Base-by-base conservation (phyloP, 805 yeast genomes). In the Starmera quercuum region DNA sequence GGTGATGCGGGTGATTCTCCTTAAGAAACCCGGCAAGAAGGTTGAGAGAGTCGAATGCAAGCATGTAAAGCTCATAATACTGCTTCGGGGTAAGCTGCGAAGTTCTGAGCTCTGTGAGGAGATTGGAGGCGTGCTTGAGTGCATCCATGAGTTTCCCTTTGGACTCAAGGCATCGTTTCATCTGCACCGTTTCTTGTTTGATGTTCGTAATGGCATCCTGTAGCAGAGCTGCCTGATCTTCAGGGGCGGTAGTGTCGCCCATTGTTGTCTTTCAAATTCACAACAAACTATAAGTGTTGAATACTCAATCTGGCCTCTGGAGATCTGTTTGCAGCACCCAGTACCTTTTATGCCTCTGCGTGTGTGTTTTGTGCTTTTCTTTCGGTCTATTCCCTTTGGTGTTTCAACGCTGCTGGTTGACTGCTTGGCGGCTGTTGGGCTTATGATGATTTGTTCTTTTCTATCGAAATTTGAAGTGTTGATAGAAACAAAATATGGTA, bases 51-150 rank as follows among this genome's bases (percentile, higher is more conserved):
- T 92, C 97, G 49, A 78, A 88, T 2, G 83, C 79, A 30, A 81
- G 66, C 42, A 83, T 81, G 61, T 90, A 92, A 29, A 92, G 61
- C 57, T 88, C 97, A 56, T 92, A 92, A 66, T 92, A 92, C 56
- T 84, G 88, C 53, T 87, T 87, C 1, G 98, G 97, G 3, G 85
- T 69, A 38, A 86, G 64, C 30, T 67, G 65, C 32, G 80, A 75
- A 4, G 90, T 82, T 35, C 97, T 68, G 34, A 90, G 63, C 58
- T 88, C 97, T 22, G 78, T 76, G 35, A 92, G 65, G 62, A 87
- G 76, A 20, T 79, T 75, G 21, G 95, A 75, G 22, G 95, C 85
- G 53, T 87, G 92, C 47, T 86, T 84, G 37, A 92, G 60, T 2
- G 96, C 95, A 51, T 81, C 94, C 75, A 90, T 78, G 34, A 90